Percentiles rank a stretch among this genome's conserved stretches.
Evolutionary conservation across 495 filamentous ascomycete genomes (phyloP).

Genomic region (Gamarada debralockiae): DNA sequence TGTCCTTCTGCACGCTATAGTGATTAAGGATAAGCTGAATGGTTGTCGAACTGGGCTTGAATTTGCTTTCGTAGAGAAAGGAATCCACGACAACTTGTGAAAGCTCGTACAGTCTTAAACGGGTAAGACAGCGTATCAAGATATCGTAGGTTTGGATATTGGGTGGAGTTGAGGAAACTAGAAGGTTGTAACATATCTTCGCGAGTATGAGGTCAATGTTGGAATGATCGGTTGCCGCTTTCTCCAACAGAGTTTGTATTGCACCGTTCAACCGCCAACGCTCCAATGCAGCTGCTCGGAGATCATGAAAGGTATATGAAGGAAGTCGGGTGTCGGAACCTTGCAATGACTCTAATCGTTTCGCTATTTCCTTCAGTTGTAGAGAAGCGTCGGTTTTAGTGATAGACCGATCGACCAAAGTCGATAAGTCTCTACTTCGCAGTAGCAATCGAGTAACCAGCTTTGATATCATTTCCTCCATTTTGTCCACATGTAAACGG

Average conservation of each 20-base stretch:
- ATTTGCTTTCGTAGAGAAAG: conserved; percentile 39
- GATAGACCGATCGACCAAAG: background rate
- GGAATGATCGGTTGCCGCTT: background rate
- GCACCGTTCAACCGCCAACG: conserved; percentile 13
- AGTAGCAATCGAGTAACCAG: conserved; percentile 28
- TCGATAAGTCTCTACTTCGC: background rate
- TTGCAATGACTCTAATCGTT: conserved; percentile 13
- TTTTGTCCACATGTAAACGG: conserved; percentile 19
- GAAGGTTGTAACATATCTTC: conserved; percentile 65
- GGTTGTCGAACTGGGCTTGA: conserved; percentile 51
- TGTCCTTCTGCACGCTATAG: conserved; percentile 40
- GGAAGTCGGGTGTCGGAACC: conserved; percentile 2
- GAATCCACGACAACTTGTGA: conserved; percentile 50
- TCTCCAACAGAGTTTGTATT: conserved; percentile 5
- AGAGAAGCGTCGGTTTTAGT: background rate
- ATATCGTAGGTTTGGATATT: conserved; percentile 63
- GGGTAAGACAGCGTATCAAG: conserved; percentile 55
- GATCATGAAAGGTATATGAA: conserved; percentile 6
- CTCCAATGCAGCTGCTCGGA: background rate
- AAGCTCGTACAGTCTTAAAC: conserved; percentile 44
- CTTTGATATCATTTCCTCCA: conserved; percentile 20
- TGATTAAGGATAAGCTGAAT: conserved; percentile 50
- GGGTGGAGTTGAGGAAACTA: conserved; percentile 52
- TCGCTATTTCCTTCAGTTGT: conserved; percentile 12
- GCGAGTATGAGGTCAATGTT: conserved; percentile 35